Percentiles rank a stretch among this genome's conserved stretches.
phyloP scores from a whole-genome alignment of 805 yeast genomes.

The Candida saitoana region DNA sequence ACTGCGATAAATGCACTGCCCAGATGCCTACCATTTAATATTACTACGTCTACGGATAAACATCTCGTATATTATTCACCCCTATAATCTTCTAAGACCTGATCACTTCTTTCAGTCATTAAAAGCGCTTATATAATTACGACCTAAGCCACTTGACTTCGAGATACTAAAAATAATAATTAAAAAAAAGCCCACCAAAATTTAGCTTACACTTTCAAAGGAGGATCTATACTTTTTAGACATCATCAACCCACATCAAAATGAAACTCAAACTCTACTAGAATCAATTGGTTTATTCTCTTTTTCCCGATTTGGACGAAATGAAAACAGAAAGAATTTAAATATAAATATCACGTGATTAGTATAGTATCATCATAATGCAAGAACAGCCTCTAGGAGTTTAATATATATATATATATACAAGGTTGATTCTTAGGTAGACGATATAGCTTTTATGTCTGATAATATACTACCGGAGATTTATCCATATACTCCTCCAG shows the following conservation, averaged over 20 bases:
- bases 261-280: neutral
- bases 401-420: too few relatives aligned
- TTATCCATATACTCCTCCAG: conserved; percentile 13
- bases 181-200: too few relatives aligned
- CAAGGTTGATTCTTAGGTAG: neutral
- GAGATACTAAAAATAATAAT: neutral
- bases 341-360: neutral
- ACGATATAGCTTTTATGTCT: neutral
- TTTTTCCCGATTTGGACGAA: neutral
- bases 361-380: neutral
- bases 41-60: too few relatives aligned
- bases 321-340: neutral
- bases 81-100: too few relatives aligned
- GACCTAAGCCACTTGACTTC: neutral
- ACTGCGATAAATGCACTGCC: too few relatives aligned
- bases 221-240: neutral
- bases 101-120: too few relatives aligned
- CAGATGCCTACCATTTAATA: too few relatives aligned
- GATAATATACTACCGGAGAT: neutral
- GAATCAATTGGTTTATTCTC: neutral
- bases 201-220: neutral
- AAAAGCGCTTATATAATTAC: too few relatives aligned
- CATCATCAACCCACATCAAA: neutral
- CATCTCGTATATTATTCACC: too few relatives aligned
- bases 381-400: neutral